A percentile compares a stretch with the other conserved stretches of the same genome.
Evolutionary conservation across 139 green algal genomes (phyloP).

Genomic region (Chara braunii): DNA sequence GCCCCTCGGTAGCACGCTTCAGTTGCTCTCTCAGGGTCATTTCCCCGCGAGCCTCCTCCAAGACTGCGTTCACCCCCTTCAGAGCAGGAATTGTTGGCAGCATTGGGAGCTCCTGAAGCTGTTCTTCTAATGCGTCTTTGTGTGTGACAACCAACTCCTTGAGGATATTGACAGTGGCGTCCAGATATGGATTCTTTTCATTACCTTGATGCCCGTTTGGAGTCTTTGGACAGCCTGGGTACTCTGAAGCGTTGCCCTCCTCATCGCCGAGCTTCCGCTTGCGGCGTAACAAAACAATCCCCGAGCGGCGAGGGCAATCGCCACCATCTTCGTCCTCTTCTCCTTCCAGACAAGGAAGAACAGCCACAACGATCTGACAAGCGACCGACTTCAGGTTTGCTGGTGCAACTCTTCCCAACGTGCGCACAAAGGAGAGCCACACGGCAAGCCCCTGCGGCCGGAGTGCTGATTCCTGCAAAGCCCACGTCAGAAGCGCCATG

Average conservation of each 20-base stretch:
- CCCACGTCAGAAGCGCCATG: slow-evolving; percentile 18
- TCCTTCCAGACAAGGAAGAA: slow-evolving; percentile 31
- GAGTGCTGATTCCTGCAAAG: slow-evolving; percentile 19
- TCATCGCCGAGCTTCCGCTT: too few relatives aligned
- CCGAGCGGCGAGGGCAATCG: too few relatives aligned
- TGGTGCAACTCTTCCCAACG: slow-evolving; percentile 9
- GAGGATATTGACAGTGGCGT: slow-evolving; percentile 6
- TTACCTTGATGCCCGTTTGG: not conserved
- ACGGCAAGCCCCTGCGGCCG: slow-evolving; percentile 7
- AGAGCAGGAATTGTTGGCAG: slow-evolving; percentile 18
- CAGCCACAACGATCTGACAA: slow-evolving; percentile 31
- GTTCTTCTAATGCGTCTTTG: not conserved
- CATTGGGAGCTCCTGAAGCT: slow-evolving; percentile 22
- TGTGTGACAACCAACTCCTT: slow-evolving; percentile 23
- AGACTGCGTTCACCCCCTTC: slow-evolving; percentile 11
- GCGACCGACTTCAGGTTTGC: slow-evolving; percentile 11
- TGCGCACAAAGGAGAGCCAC: slow-evolving; percentile 24
- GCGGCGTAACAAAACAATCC: too few relatives aligned
- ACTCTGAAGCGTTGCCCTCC: too few relatives aligned
- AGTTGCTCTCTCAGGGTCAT: slow-evolving; percentile 7
- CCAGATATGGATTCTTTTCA: not conserved
- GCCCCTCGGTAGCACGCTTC: slow-evolving; percentile 8
- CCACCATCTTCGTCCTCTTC: not conserved
- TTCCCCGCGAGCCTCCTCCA: slow-evolving; percentile 17
- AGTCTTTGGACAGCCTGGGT: too few relatives aligned